These are phyloP conservation scores for Canna indica DNA, from an alignment of 176 grass and related monocot genomes.

Conservation along the genomic window DNA sequence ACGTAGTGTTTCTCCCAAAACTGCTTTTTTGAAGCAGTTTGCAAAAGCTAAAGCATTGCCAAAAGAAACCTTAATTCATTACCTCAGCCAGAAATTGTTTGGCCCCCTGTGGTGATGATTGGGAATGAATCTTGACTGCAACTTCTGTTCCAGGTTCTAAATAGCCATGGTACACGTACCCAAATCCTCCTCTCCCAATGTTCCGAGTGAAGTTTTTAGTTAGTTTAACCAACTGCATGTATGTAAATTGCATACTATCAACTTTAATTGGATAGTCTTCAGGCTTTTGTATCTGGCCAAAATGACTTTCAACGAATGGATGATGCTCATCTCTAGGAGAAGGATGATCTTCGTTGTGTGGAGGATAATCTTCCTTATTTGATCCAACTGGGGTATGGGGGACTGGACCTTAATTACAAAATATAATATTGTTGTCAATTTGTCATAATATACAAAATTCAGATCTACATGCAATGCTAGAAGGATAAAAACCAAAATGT, in stretches of 20 bases:
- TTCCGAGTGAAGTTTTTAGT: neutral
- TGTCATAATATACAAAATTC: neutral
- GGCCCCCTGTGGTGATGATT: too few species aligned
- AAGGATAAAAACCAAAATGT: too few species aligned
- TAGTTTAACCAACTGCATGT: neutral
- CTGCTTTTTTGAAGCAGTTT: too few species aligned
- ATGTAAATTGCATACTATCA: neutral
- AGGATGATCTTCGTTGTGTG: neutral
- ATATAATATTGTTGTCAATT: neutral
- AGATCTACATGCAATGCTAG: too few species aligned
- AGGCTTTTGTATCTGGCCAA: too few species aligned
- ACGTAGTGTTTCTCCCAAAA: too few species aligned
- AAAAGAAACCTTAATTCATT: too few species aligned
- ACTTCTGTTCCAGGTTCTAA: neutral
- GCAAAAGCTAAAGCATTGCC: too few species aligned
- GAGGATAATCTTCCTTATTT: neutral
- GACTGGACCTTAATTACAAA: neutral
- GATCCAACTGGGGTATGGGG: neutral
- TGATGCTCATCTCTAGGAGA: too few species aligned
- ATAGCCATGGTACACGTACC: neutral
- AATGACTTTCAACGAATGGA: too few species aligned
- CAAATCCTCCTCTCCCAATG: conserved; percentile 13
- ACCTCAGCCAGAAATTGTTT: neutral
- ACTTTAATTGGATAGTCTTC: conserved; percentile 16
- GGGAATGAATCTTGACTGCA: conserved; percentile 7